Percentiles rank a stretch among this genome's conserved stretches.
Conservation (phyloP, 495 filamentous ascomycete species). For the Aspergillus diversus region DNA sequence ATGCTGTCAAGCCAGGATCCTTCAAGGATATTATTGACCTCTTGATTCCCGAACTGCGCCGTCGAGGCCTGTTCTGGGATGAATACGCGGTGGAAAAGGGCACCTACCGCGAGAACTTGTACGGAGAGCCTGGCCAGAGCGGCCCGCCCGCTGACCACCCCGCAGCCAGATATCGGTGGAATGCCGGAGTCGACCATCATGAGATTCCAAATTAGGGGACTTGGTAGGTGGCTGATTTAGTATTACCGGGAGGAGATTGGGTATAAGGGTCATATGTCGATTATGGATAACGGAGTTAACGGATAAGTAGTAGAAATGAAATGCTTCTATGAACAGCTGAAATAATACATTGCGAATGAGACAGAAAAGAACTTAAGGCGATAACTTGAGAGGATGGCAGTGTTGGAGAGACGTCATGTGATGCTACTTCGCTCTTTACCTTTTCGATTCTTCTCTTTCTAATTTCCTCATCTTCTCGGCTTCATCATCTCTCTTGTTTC, state of each 20-base stretch:
- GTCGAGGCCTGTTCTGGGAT: constrained; percentile 52
- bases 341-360: no score
- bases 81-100: constrained; percentile 49
- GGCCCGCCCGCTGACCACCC: constrained; percentile 52
- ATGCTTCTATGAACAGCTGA: no score
- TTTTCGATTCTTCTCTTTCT: not conserved
- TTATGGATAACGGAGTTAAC: no score
- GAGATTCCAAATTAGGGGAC: constrained; percentile 15
- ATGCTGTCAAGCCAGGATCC: constrained; percentile 62
- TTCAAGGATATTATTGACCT: constrained; percentile 66
- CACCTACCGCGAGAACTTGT: constrained; percentile 55
- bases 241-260: no score
- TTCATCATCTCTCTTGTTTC: not conserved
- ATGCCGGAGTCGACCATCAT: constrained; percentile 41
- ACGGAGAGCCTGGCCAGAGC: constrained; percentile 42
- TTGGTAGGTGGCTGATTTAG: no score
- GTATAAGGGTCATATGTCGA: no score
- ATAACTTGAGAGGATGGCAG: no score
- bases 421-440: not conserved
- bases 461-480: not conserved
- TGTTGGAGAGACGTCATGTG: no score
- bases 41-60: constrained; percentile 48
- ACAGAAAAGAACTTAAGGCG: no score
- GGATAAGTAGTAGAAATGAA: no score
- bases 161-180: constrained; percentile 55